Conservation (phyloP, 2,329 filamentous ascomycete genomes). For the Sclerotinia minor region DNA sequence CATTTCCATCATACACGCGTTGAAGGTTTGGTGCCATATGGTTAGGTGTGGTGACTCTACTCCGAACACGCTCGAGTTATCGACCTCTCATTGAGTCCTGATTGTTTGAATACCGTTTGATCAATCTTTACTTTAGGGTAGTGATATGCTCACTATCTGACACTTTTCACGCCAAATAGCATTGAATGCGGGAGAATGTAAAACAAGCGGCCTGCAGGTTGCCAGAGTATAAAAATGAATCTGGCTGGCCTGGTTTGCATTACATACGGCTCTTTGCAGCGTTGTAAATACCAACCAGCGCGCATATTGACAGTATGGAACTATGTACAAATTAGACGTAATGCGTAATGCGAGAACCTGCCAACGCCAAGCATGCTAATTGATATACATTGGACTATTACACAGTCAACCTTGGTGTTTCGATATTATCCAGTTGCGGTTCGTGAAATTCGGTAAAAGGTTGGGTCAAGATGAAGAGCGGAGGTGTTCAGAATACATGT, state of each 20-base stretch:
- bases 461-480: conserved; percentile 29
- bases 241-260: conserved; percentile 23
- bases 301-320: conserved; percentile 35
- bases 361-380: conserved; percentile 34
- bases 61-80: neutral
- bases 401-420: conserved; percentile 19
- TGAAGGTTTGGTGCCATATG: neutral
- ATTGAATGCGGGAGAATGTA: conserved; percentile 5
- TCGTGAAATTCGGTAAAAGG: conserved; percentile 20
- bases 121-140: neutral
- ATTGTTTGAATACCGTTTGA: neutral
- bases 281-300: conserved; percentile 30
- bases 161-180: conserved; percentile 1
- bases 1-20: neutral
- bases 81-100: no score
- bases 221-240: conserved; percentile 15
- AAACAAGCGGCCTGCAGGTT: conserved; percentile 19
- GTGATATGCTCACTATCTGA: neutral
- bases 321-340: conserved; percentile 38
- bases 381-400: conserved; percentile 36
- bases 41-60: neutral
- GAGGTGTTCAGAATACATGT: conserved; percentile 21
- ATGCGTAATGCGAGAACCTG: conserved; percentile 34
- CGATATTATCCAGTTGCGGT: conserved; percentile 27
- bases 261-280: conserved; percentile 29